Percentiles rank a stretch among this genome's conserved stretches.
These are phyloP conservation scores for Juglanconis sp. DNA, from an alignment of 2,329 filamentous ascomycete species.

Conservation along the genomic window DNA sequence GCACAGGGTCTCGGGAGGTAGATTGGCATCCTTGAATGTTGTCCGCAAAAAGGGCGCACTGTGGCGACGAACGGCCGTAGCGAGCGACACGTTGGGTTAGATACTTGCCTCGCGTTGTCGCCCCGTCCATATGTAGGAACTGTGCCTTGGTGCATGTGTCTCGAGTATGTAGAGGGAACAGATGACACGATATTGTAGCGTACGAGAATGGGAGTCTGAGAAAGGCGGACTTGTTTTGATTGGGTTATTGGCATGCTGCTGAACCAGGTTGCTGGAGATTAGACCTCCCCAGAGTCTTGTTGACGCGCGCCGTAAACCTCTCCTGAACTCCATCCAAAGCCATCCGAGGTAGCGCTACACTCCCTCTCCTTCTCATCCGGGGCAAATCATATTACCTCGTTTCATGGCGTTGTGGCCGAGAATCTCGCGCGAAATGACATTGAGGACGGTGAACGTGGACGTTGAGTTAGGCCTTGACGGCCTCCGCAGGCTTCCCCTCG, in stretches of 20 bases:
- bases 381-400: not conserved
- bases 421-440: not conserved
- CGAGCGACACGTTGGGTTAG: too few relatives aligned
- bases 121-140: too few relatives aligned
- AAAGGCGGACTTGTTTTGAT: not conserved
- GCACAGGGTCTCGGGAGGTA: not conserved
- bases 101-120: too few relatives aligned
- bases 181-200: too few relatives aligned
- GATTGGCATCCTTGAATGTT: too few relatives aligned
- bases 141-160: too few relatives aligned
- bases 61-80: too few relatives aligned
- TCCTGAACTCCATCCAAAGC: not conserved
- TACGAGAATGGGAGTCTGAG: not conserved
- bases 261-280: not conserved
- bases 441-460: not conserved
- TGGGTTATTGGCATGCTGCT: not conserved
- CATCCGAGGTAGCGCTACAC: not conserved
- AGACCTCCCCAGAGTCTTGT: not conserved
- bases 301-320: not conserved
- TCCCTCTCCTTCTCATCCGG: not conserved
- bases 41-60: too few relatives aligned
- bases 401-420: conserved; percentile 6
- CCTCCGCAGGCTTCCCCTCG: conserved; percentile 33
- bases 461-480: conserved; percentile 30
- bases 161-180: too few relatives aligned